These are phyloP conservation scores for Gymnopilus dilepis DNA, from an alignment of 768 basidiomycete species.

Conservation along the genomic window DNA sequence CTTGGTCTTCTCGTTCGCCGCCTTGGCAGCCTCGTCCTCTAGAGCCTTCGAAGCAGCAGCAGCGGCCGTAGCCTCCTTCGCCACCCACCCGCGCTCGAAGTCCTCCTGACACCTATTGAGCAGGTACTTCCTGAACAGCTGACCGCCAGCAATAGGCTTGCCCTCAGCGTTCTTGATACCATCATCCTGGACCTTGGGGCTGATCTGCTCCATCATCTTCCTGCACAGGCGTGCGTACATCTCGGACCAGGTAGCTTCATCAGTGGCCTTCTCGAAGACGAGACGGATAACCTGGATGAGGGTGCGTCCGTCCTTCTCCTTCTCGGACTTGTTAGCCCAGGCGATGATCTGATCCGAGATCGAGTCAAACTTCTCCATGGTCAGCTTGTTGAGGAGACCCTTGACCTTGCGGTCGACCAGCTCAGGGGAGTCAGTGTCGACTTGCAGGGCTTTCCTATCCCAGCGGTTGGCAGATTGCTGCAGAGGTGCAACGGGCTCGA, in stretches of 20 bases:
- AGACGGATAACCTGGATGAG: slow-evolving; percentile 96
- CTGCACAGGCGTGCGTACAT: slow-evolving; percentile 97
- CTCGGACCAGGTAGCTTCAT: slow-evolving; percentile 94
- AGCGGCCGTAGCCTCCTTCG: slow-evolving; percentile 84
- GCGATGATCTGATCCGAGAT: slow-evolving; percentile 94
- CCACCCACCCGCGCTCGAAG: slow-evolving; percentile 95
- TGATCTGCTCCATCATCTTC: slow-evolving; percentile 95
- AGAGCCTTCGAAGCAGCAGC: slow-evolving; percentile 85
- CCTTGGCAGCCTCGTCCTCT: slow-evolving; percentile 83
- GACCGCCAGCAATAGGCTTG: slow-evolving; percentile 90
- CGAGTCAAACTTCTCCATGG: slow-evolving; percentile 95
- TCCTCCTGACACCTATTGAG: slow-evolving; percentile 97
- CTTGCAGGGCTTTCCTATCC: slow-evolving; percentile 58
- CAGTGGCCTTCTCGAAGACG: slow-evolving; percentile 97
- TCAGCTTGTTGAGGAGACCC: slow-evolving; percentile 90
- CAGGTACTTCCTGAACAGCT: slow-evolving; percentile 95
- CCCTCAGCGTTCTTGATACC: slow-evolving; percentile 82
- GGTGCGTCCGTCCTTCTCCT: slow-evolving; percentile 92
- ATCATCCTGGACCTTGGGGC: slow-evolving; percentile 86
- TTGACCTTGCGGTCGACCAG: slow-evolving; percentile 94
- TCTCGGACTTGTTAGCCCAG: slow-evolving; percentile 94
- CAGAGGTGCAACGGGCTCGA: slow-evolving; percentile 81
- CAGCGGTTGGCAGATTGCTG: slow-evolving; percentile 84
- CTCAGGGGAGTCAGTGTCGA: slow-evolving; percentile 76
- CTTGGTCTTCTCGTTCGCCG: slow-evolving; percentile 62